phyloP scores from a whole-genome alignment of 2,329 filamentous ascomycete genomes.

The Fusarium mundagurra region DNA sequence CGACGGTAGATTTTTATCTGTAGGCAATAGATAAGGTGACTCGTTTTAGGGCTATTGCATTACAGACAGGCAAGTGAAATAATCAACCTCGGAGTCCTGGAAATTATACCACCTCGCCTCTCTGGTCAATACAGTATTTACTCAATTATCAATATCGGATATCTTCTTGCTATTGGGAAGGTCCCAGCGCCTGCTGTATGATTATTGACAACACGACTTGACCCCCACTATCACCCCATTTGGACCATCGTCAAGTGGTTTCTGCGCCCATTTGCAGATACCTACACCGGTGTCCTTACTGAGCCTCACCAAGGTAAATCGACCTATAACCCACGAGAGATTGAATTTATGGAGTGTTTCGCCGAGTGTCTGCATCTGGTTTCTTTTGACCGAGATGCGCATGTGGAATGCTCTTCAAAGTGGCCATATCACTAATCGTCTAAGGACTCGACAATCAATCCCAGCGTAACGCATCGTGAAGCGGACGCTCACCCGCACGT shows the following conservation, averaged over 20 bases:
- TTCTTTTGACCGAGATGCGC: conserved; percentile 10
- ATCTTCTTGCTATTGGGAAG: conserved; percentile 1
- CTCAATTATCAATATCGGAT: conserved; percentile 22
- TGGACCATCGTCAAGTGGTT: conserved; percentile 27
- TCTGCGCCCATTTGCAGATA: conserved; percentile 24
- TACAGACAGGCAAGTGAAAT: neutral
- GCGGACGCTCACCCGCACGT: conserved; percentile 2
- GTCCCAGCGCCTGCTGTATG: conserved; percentile 2
- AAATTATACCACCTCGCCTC: conserved; percentile 5
- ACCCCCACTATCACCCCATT: conserved; percentile 44
- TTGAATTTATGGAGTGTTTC: conserved; percentile 8
- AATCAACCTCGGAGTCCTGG: neutral
- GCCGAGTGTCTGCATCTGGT: conserved; percentile 5
- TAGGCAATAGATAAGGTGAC: neutral
- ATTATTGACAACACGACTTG: conserved; percentile 41
- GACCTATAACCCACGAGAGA: conserved; percentile 1
- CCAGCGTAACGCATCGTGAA: conserved; percentile 4
- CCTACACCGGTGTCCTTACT: conserved; percentile 13
- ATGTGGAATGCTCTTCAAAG: conserved; percentile 16
- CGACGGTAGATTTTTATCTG: neutral
- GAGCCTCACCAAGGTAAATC: conserved; percentile 29
- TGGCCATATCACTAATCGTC: conserved; percentile 29
- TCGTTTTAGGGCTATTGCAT: conserved; percentile 26
- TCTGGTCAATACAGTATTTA: conserved; percentile 3
- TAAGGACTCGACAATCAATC: conserved; percentile 20